Conservation (phyloP, 768 basidiomycete species). For the Mycena galopus region DNA sequence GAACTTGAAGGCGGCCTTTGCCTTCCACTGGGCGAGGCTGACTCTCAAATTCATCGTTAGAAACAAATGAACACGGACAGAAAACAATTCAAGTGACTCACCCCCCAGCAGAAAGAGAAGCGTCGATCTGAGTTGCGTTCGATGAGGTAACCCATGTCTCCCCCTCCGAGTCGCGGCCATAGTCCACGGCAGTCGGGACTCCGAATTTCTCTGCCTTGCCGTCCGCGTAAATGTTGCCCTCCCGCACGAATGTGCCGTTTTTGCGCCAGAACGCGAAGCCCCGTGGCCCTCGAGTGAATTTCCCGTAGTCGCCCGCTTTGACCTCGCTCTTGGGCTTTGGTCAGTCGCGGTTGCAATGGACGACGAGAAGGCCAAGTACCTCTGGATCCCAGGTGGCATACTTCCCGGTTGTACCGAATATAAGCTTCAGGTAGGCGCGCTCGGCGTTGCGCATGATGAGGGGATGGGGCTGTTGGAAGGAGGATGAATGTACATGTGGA, state of each 20-base stretch:
- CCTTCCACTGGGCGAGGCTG: conserved; percentile 37
- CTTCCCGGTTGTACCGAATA: background rate
- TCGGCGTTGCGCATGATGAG: background rate
- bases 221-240: conserved; percentile 49
- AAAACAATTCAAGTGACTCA: background rate
- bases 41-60: background rate
- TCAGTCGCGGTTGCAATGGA: background rate
- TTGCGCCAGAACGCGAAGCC: conserved; percentile 41
- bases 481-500: no score
- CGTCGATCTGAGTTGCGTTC: conserved; percentile 41
- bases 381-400: background rate
- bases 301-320: conserved; percentile 48
- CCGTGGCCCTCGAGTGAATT: conserved; percentile 37
- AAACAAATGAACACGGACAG: background rate
- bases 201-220: conserved; percentile 40
- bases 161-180: conserved; percentile 35
- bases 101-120: background rate
- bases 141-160: conserved; percentile 46
- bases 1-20: conserved; percentile 46
- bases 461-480: no score
- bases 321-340: conserved; percentile 10
- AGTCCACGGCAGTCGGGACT: conserved; percentile 41
- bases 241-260: conserved; percentile 43
- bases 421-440: background rate
- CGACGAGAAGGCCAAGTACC: background rate